Evolutionary conservation across 352 stramenopile genomes (phyloP).

Genomic region (Halophytophthora batemanensis): DNA sequence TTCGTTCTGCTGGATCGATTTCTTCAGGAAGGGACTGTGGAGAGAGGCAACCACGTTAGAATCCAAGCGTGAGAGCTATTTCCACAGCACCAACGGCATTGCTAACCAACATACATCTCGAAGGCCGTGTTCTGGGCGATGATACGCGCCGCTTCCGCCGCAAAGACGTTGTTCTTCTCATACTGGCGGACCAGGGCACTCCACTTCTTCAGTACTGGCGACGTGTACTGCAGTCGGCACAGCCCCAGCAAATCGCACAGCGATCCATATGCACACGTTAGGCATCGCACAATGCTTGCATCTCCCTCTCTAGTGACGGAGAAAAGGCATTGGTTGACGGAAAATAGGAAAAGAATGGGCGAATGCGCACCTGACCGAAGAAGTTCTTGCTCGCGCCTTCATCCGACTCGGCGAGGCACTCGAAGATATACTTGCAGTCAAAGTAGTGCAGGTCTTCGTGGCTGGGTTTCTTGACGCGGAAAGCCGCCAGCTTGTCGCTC

Average conservation of each 20-base stretch:
- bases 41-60: constrained; percentile 7
- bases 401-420: constrained; percentile 55
- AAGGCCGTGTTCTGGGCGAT: constrained; percentile 74
- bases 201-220: constrained; percentile 70
- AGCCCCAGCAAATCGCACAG: background rate
- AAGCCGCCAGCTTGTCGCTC: constrained; percentile 45
- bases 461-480: constrained; percentile 39
- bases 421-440: constrained; percentile 69
- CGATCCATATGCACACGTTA: constrained; percentile 2
- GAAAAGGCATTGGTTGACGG: background rate
- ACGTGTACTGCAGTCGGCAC: constrained; percentile 54
- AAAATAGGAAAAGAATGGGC: background rate
- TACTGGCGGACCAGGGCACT: constrained; percentile 61
- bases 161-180: constrained; percentile 80
- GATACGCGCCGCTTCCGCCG: constrained; percentile 64
- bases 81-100: background rate
- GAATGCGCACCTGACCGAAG: constrained; percentile 52
- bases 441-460: constrained; percentile 72
- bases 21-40: constrained; percentile 71
- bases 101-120: constrained; percentile 52
- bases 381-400: constrained; percentile 69
- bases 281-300: no score
- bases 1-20: constrained; percentile 75
- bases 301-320: background rate
- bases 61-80: background rate